Percentiles rank a stretch among this genome's conserved stretches.
phyloP scores from a whole-genome alignment of 75 land plant species.

The Isoetes taiwanensis region DNA sequence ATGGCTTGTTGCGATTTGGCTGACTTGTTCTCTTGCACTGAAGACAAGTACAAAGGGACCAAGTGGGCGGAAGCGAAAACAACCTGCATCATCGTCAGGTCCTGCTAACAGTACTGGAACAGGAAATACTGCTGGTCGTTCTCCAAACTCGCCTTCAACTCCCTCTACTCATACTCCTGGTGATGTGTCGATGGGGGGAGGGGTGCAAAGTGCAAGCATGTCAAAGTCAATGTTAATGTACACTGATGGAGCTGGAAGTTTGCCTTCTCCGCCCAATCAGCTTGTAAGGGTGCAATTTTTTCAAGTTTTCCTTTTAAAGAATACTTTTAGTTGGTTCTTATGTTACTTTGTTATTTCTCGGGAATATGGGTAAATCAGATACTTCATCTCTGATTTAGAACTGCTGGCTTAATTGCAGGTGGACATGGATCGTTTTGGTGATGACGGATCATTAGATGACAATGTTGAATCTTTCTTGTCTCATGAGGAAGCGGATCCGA shows the following conservation, averaged over 20 bases:
- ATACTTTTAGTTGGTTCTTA: neutral
- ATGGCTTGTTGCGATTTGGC: too few relatives aligned
- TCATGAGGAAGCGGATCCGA: constrained; percentile 53
- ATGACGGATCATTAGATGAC: constrained; percentile 53
- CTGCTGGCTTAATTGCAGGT: constrained; percentile 25
- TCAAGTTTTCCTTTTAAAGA: neutral
- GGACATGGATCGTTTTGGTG: constrained; percentile 57
- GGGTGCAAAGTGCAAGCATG: constrained; percentile 28
- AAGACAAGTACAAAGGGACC: constrained; percentile 3
- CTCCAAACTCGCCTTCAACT: constrained; percentile 44
- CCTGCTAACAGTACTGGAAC: constrained; percentile 80
- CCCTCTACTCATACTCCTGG: constrained; percentile 69
- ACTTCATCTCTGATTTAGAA: neutral
- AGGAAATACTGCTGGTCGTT: constrained; percentile 56
- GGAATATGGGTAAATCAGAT: neutral
- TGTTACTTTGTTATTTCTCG: neutral
- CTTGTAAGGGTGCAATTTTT: constrained; percentile 25
- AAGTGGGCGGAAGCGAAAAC: constrained; percentile 58
- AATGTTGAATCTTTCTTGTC: constrained; percentile 67
- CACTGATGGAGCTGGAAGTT: constrained; percentile 43
- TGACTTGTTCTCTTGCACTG: neutral
- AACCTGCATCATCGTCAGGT: constrained; percentile 48
- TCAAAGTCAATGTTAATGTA: constrained; percentile 40
- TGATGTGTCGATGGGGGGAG: constrained; percentile 33
- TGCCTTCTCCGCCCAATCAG: constrained; percentile 54